A percentile compares a stretch with the other conserved stretches of the same genome.
phyloP scores from a whole-genome alignment of 176 grass and related monocot species.

The Dendrocalamus sinicus region DNA sequence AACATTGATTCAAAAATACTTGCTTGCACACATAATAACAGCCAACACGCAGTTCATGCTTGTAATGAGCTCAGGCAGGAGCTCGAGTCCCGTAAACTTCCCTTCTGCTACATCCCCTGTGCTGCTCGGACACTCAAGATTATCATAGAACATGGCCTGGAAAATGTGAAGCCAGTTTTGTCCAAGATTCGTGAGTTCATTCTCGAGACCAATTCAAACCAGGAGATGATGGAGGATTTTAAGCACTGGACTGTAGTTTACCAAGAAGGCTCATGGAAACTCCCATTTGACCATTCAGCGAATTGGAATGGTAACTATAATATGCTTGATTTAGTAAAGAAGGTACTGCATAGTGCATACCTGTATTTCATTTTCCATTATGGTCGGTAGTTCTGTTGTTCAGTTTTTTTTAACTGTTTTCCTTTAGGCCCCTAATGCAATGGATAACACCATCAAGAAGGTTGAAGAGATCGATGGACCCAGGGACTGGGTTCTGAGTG shows the following conservation, averaged over 20 bases:
- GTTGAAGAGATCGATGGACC: constrained; percentile 68
- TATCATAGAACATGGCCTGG: constrained; percentile 74
- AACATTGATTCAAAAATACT: constrained; percentile 69
- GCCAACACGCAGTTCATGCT: constrained; percentile 65
- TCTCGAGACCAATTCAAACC: constrained; percentile 61
- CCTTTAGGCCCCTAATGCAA: constrained; percentile 72
- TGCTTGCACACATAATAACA: constrained; percentile 84
- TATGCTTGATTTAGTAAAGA: constrained; percentile 83
- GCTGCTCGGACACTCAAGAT: constrained; percentile 69
- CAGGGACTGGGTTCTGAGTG: constrained; percentile 58
- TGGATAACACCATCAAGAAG: constrained; percentile 88
- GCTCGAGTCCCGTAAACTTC: constrained; percentile 65
- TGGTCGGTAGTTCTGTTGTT: constrained; percentile 17
- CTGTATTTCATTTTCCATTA: constrained; percentile 30
- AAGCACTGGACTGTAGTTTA: constrained; percentile 76
- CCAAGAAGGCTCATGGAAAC: constrained; percentile 85
- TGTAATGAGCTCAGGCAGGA: constrained; percentile 62
- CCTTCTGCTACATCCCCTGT: constrained; percentile 88
- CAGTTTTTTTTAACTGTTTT: constrained; percentile 9
- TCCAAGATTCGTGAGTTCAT: constrained; percentile 87
- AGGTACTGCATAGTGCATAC: constrained; percentile 53
- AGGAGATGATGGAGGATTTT: constrained; percentile 75
- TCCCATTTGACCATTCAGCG: constrained; percentile 74
- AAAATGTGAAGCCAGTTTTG: constrained; percentile 67
- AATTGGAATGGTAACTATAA: constrained; percentile 79